phyloP scores from a whole-genome alignment of 1,284 basidiomycete genomes.

The Irpex sp. region DNA sequence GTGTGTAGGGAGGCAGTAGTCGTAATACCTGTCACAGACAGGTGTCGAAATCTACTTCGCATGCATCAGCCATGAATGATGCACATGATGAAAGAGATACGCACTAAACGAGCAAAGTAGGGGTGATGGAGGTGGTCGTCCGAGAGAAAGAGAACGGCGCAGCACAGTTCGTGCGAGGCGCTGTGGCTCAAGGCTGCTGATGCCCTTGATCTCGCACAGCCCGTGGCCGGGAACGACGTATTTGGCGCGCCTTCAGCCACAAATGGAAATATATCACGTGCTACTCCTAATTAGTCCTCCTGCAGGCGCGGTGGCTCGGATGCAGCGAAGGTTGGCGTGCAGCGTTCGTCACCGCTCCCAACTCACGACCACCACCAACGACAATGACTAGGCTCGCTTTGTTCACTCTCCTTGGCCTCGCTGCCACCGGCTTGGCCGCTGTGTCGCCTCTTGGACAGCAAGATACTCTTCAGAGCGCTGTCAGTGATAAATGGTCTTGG shows the following conservation, averaged over 20 bases:
- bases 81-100: neutral
- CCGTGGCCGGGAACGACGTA: neutral
- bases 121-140: neutral
- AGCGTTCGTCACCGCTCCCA: slow-evolving; percentile 6
- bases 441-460: slow-evolving; percentile 37
- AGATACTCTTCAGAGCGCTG: slow-evolving; percentile 31
- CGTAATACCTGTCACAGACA: slow-evolving; percentile 10
- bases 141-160: slow-evolving; percentile 1
- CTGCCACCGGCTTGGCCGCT: slow-evolving; percentile 28
- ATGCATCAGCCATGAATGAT: neutral
- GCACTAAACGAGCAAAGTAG: neutral
- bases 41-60: neutral
- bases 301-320: neutral
- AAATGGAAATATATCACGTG: neutral
- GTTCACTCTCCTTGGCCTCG: slow-evolving; percentile 35
- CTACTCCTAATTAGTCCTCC: neutral
- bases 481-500: slow-evolving; percentile 50
- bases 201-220: neutral
- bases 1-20: neutral
- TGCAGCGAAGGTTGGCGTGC: neutral
- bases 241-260: neutral
- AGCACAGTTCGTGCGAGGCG: neutral
- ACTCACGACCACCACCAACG: slow-evolving; percentile 9
- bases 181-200: neutral
- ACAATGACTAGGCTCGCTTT: slow-evolving; percentile 42